These are phyloP conservation scores for Circinella minor DNA, from an alignment of 371 early-diverging fungal genomes.

Conservation along the genomic window DNA sequence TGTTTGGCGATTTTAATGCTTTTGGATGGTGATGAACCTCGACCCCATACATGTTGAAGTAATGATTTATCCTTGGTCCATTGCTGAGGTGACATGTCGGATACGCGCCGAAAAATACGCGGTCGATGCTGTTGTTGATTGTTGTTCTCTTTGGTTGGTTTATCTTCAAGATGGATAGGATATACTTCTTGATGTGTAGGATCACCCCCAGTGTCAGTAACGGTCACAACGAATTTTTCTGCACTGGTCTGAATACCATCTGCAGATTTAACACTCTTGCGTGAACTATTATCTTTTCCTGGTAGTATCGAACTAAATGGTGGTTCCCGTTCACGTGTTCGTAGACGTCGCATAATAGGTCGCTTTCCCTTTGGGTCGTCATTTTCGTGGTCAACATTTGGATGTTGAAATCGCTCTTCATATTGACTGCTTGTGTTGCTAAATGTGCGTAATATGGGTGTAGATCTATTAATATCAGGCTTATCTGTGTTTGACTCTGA, in stretches of 20 bases:
- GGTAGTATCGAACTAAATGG: background rate
- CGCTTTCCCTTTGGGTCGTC: constrained; percentile 2
- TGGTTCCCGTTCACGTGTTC: background rate
- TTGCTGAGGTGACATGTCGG: background rate
- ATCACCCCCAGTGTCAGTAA: background rate
- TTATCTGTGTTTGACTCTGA: background rate
- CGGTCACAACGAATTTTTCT: background rate
- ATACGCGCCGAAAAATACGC: constrained; percentile 3
- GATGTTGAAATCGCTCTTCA: background rate
- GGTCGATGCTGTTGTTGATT: background rate
- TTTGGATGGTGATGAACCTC: constrained; percentile 8
- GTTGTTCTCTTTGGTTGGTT: background rate
- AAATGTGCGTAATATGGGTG: background rate
- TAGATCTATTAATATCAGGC: background rate
- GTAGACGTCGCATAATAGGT: constrained; percentile 2
- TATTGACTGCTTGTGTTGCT: background rate
- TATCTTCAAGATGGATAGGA: background rate
- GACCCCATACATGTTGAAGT: constrained; percentile 3
- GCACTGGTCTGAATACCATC: background rate
- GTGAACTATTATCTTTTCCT: background rate
- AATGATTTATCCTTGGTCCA: constrained; percentile 2
- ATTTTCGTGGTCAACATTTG: background rate
- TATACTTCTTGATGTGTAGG: background rate
- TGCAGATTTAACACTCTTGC: background rate
- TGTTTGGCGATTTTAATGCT: constrained; percentile 11